Evolutionary conservation across 2,329 filamentous ascomycete species (phyloP).

Genomic region (Aspergillus japonicus): DNA sequence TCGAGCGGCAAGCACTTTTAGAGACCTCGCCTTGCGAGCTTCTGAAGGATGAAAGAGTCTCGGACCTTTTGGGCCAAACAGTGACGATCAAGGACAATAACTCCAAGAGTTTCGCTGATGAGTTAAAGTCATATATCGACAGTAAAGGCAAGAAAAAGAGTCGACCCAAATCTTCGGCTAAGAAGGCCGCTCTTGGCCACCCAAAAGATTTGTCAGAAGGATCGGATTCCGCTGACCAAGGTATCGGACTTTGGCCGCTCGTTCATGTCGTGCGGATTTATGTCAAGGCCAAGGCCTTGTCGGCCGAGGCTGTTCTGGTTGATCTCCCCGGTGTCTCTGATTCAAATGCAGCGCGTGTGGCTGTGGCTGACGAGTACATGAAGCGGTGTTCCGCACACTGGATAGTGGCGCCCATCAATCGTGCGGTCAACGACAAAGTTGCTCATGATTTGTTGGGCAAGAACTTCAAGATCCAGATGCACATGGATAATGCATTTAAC

Average conservation of each 20-base stretch:
- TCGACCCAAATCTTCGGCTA: too few species aligned
- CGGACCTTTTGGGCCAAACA: too few species aligned
- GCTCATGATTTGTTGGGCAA: conserved; percentile 58
- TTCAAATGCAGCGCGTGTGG: conserved; percentile 14
- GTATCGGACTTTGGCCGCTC: conserved; percentile 44
- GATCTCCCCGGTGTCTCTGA: conserved; percentile 14
- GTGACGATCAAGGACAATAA: too few species aligned
- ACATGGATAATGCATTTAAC: conserved; percentile 57
- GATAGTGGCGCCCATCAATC: conserved; percentile 45
- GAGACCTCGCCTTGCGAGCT: too few species aligned
- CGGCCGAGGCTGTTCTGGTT: conserved; percentile 13
- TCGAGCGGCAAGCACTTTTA: too few species aligned
- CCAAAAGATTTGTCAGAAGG: too few species aligned
- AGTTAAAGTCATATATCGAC: too few species aligned
- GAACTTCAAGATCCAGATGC: conserved; percentile 58
- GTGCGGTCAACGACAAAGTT: conserved; percentile 60
- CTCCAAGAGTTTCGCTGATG: too few species aligned
- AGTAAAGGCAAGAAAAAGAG: too few species aligned
- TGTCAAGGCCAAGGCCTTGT: conserved; percentile 8
- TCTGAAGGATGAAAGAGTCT: too few species aligned
- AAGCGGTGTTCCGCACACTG: conserved; percentile 15
- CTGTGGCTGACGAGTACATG: conserved; percentile 13
- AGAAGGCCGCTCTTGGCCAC: too few species aligned
- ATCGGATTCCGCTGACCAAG: too few species aligned
- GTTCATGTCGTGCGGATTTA: conserved; percentile 25